Evolutionary conservation across 805 yeast genomes (phyloP), one percentile per base, ranked within the genome.

Genomic region (Metschnikowia cerradonensis): DNA sequence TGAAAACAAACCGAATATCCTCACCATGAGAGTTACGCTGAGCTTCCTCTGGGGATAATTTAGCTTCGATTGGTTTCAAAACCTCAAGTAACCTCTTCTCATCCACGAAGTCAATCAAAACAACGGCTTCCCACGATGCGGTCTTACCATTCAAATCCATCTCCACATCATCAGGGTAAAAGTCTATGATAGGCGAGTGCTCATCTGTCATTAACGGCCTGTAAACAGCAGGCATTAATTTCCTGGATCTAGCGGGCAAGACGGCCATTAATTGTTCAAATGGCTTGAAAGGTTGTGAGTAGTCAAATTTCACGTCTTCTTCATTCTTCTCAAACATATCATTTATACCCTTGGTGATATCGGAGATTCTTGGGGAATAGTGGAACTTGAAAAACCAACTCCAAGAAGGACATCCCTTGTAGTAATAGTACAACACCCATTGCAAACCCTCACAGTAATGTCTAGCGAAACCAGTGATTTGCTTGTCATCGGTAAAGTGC

Each of bases 221-320:
- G 66, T 86, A 87, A 17, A 82, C 81, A 6, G 75, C 65, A 1
- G 99, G 98, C 62, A 94, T 82, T 58, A 94, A 78, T 42, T 76
- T 73, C 48, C 80, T 82, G 3, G 97, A 90, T 74, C 97, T 83
- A 20, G 92, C 96, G 0, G 99, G 99, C 57, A 94, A 75, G 20
- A 94, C 99, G 17, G 96, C 92, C 99, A 92, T 94, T 60, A 94
- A 78, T 72, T 94, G 99, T 66, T 94, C 92, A 67, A 89, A 92
- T 10, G 99, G 99, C 53, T 75, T 81, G 73, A 94, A 90, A 0
- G 99, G 99, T 4, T 65, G 66, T 6, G 96, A 91, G 56, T 75
- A 67, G 14, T 84, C 82, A 60, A 91, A 90, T 33, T 73, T 65
- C 51, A 88, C 76, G 17, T 55, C 61, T 5, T 55, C 50, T 43